Evolutionary conservation across 2,329 filamentous ascomycete genomes (phyloP), one percentile per base, ranked within the genome.

Genomic region (Rhynchosporium secalis): DNA sequence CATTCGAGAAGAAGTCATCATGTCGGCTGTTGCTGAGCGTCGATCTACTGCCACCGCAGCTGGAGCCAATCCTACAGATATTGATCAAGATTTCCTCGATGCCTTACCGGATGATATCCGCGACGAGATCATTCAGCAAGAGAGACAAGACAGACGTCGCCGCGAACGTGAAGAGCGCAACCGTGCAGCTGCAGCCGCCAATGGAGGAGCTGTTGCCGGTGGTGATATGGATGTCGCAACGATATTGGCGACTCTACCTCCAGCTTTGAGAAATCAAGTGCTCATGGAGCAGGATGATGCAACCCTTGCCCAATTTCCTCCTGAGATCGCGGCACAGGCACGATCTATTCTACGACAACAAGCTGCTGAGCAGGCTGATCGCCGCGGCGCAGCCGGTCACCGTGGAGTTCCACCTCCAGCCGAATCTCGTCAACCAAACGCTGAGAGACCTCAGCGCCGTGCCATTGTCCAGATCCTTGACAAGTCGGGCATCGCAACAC

Each of bases 391-490:
- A 40, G 67, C 69, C 51, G 63, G 62, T 59, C 71, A 73, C 38
- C 70, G 74, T 29, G 63, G 85, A 60, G 81, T 82, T 67, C 76
- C 75, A 52, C 79, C 79, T 62, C 73, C 78, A 66, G 75, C 64
- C 64, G 77, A 69, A 62, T 72, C 65, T 71, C 76, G 65, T 62
- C 72, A 67, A 31, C 57, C 56, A 38, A 64, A 58, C 43, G 49
- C 60, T 13, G 66, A 72, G 56, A 94, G 92, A 77, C 78, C 81
- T 43, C 88, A 90, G 71, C 87, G 91, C 62, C 89, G 90, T 65
- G 88, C 91, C 28, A 90, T 96, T 62, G 90, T 96, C 29, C 95
- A 99, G 74, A 96, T 99, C 89, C 85, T 99, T 36, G 95, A 99
- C 76, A 97, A 96, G 77, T 85, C 93, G 52, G 95, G 96, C 31